Conservation (phyloP, 164 flowering plant species). For the Tetracentron sinense region DNA sequence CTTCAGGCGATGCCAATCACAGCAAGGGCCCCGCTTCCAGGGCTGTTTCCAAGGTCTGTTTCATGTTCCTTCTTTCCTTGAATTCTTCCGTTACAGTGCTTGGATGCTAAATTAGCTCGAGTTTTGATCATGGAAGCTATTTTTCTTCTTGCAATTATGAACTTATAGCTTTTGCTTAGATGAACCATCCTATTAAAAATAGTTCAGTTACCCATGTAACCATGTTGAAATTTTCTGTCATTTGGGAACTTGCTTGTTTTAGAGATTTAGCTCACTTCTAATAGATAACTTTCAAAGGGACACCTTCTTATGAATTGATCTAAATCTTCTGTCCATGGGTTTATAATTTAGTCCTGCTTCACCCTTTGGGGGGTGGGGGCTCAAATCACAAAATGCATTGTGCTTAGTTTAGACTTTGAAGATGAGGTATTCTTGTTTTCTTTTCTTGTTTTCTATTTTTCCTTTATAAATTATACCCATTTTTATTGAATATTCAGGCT, state of each 20-base stretch:
- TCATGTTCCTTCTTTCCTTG: not conserved
- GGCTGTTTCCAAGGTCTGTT: constrained; percentile 69
- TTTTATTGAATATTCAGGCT: constrained; percentile 34
- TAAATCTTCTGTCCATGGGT: not conserved
- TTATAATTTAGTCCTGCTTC: not conserved
- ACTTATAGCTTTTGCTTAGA: no score
- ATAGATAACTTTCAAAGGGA: not conserved
- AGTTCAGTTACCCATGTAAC: no score
- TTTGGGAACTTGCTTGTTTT: not conserved
- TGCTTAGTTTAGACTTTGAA: not conserved
- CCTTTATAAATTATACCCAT: not conserved
- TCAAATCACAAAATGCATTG: no score
- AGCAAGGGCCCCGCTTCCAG: constrained; percentile 53
- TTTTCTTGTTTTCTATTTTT: not conserved
- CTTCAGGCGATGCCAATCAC: constrained; percentile 84
- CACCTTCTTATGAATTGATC: not conserved
- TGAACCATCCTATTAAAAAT: no score
- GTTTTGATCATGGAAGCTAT: no score
- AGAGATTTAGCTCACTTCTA: no score
- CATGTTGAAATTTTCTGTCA: not conserved
- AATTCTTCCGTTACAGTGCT: not conserved
- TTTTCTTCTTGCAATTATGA: no score
- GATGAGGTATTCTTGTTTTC: not conserved
- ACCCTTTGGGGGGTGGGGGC: no score
- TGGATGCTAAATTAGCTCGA: no score